Percentiles rank a stretch among this genome's conserved stretches.
Conservation (phyloP, 768 basidiomycete genomes). For the Leccinum disarticulatum region DNA sequence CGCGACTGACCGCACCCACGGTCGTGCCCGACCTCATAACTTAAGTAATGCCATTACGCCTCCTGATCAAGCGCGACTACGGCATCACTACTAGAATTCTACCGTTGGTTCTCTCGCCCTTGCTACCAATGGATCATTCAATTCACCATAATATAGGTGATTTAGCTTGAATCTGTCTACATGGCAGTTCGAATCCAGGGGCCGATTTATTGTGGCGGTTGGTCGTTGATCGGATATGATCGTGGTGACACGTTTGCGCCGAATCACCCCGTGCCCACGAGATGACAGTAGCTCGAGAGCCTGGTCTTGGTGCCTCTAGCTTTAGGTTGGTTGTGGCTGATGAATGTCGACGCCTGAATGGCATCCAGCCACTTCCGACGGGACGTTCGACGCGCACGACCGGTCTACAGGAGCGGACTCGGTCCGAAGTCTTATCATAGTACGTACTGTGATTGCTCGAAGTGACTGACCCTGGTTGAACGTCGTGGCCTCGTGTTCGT, state of each 20-base stretch:
- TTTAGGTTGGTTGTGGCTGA: neutral
- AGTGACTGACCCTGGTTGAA: neutral
- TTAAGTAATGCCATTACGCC: neutral
- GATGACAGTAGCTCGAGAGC: neutral
- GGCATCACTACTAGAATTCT: neutral
- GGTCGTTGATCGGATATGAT: neutral
- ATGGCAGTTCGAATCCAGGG: neutral
- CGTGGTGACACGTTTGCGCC: neutral
- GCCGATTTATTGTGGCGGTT: neutral
- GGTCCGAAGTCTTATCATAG: neutral
- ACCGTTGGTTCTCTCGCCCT: neutral
- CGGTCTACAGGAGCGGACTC: neutral
- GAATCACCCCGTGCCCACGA: neutral
- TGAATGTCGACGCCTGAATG: neutral
- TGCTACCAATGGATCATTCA: neutral
- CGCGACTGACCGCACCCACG: neutral
- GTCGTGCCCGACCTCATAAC: neutral
- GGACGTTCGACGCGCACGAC: neutral
- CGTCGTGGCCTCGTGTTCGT: neutral
- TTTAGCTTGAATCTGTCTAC: neutral
- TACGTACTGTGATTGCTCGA: neutral
- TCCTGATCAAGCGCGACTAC: neutral
- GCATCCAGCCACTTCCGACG: neutral
- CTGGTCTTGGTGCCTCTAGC: neutral
- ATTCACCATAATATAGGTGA: neutral